These are phyloP conservation scores for Colletotrichum incanum DNA, from an alignment of 2,329 filamentous ascomycete species.

Conservation along the genomic window DNA sequence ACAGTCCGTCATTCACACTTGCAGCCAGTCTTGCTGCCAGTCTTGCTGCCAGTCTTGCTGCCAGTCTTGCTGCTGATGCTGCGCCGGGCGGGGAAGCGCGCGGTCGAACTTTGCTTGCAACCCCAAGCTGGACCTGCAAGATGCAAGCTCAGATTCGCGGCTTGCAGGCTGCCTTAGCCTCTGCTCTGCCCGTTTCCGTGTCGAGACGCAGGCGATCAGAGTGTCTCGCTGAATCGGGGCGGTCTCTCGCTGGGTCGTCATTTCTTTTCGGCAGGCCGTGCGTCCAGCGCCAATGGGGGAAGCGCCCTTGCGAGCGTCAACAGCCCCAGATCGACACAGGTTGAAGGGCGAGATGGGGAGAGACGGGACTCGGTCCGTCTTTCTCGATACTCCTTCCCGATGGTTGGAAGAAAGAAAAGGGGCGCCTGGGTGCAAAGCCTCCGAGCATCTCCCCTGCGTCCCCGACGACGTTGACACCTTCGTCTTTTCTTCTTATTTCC, in stretches of 20 bases:
- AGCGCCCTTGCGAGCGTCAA: background rate
- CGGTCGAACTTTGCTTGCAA: background rate
- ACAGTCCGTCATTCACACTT: background rate
- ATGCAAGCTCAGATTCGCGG: background rate
- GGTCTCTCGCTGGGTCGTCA: background rate
- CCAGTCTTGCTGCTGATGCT: too few relatives aligned
- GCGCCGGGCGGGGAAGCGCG: too few relatives aligned
- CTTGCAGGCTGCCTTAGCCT: slow-evolving; percentile 4
- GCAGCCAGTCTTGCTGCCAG: too few relatives aligned
- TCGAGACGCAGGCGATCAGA: slow-evolving; percentile 1
- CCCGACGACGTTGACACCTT: slow-evolving; percentile 33
- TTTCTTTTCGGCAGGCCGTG: background rate
- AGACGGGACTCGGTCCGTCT: background rate
- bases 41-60: too few relatives aligned
- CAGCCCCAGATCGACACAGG: background rate
- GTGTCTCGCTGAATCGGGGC: slow-evolving; percentile 9
- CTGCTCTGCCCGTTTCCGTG: slow-evolving; percentile 2
- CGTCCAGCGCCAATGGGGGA: background rate
- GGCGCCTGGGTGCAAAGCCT: background rate
- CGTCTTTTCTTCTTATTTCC: slow-evolving; percentile 3
- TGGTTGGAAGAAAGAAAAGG: background rate
- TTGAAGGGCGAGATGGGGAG: background rate
- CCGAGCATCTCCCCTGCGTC: slow-evolving; percentile 17
- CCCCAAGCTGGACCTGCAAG: background rate
- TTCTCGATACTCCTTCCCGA: background rate